A percentile compares a stretch with the other conserved stretches of the same genome.
These are phyloP conservation scores for Vigna reflexopilosa DNA, from an alignment of 306 rosid species.

Conservation along the genomic window DNA sequence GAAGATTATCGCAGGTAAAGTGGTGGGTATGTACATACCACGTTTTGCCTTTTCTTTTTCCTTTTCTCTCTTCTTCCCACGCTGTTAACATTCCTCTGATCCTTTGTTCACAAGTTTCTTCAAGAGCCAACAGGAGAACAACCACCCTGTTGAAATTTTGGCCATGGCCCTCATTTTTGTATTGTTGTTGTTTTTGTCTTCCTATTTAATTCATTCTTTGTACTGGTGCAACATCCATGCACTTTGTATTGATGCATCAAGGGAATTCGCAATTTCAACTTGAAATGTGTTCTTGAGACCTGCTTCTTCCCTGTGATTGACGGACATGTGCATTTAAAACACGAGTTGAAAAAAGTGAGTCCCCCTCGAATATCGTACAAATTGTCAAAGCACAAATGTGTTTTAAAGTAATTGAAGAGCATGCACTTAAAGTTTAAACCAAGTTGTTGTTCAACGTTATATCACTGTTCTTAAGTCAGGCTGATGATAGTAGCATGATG, in stretches of 20 bases:
- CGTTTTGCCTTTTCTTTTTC: constrained; percentile 32
- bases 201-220: constrained; percentile 76
- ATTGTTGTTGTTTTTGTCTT: constrained; percentile 25
- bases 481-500: background rate
- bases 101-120: constrained; percentile 27
- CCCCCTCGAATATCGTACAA: background rate
- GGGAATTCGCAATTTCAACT: constrained; percentile 44
- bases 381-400: constrained; percentile 17
- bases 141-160: constrained; percentile 62
- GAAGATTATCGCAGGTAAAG: constrained; percentile 61
- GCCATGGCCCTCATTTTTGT: constrained; percentile 42
- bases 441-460: constrained; percentile 1
- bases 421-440: background rate
- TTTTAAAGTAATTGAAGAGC: background rate
- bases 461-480: constrained; percentile 11
- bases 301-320: constrained; percentile 1
- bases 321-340: constrained; percentile 1
- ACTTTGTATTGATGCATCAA: constrained; percentile 46
- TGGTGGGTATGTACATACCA: constrained; percentile 59
- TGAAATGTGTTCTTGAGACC: constrained; percentile 1
- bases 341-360: background rate
- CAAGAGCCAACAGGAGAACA: constrained; percentile 51
- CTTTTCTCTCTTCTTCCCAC: background rate
- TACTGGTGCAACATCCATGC: constrained; percentile 19
- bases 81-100: constrained; percentile 35